A percentile compares a stretch with the other conserved stretches of the same genome.
These are phyloP conservation scores for Malus orientalis DNA, from an alignment of 306 rosid genomes.

Conservation along the genomic window DNA sequence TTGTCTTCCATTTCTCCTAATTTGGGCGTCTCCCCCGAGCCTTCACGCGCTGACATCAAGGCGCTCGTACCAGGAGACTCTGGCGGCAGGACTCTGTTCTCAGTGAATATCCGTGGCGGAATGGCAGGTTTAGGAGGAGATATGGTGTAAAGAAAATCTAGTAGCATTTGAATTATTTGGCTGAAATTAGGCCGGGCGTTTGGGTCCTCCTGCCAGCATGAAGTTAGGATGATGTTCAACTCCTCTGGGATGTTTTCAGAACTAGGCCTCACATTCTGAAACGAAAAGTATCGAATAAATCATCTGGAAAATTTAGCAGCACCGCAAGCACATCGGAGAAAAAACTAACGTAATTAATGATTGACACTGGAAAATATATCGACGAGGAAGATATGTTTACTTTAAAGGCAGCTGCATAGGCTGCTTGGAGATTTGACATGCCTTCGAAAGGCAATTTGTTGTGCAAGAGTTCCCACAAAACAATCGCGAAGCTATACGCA, in stretches of 20 bases:
- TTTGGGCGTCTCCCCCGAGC: slow-evolving; percentile 56
- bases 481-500: slow-evolving; percentile 89
- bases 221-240: slow-evolving; percentile 62
- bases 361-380: background rate
- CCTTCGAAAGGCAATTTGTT: slow-evolving; percentile 95
- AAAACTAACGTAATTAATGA: background rate
- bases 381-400: slow-evolving; percentile 25
- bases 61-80: slow-evolving; percentile 96
- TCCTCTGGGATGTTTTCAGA: slow-evolving; percentile 77
- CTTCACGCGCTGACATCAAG: slow-evolving; percentile 62
- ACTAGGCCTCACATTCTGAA: slow-evolving; percentile 92
- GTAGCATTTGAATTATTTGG: slow-evolving; percentile 77
- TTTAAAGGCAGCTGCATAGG: slow-evolving; percentile 93
- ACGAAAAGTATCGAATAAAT: slow-evolving; percentile 12
- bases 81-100: slow-evolving; percentile 63
- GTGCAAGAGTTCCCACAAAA: slow-evolving; percentile 92
- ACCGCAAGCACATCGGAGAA: background rate
- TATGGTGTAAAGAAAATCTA: slow-evolving; percentile 67
- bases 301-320: slow-evolving; percentile 9
- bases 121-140: slow-evolving; percentile 55
- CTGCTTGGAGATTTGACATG: slow-evolving; percentile 98
- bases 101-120: slow-evolving; percentile 61
- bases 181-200: slow-evolving; percentile 80
- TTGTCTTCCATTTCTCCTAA: slow-evolving; percentile 40
- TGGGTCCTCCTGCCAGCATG: slow-evolving; percentile 94